These are phyloP conservation scores for Thalassiosira allenii DNA, from an alignment of 352 stramenopile genomes.

Conservation along the genomic window DNA sequence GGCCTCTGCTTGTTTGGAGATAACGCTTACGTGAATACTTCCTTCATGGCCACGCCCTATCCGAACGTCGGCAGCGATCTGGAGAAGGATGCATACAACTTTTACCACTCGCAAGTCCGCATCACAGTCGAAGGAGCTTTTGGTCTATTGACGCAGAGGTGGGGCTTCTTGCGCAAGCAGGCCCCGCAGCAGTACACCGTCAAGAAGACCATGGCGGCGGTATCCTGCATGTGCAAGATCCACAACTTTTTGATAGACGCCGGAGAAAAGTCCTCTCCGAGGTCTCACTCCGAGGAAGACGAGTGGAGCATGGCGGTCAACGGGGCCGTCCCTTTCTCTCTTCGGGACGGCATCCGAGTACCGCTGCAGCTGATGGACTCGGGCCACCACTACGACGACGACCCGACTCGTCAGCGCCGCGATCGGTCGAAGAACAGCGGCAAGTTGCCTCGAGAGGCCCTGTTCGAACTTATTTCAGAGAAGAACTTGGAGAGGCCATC, in stretches of 20 bases:
- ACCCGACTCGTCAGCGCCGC: too few species aligned
- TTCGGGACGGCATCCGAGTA: neutral
- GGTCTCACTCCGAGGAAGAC: neutral
- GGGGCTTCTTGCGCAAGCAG: conserved; percentile 45
- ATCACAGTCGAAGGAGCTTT: conserved; percentile 66
- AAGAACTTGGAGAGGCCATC: too few species aligned
- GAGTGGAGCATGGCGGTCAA: neutral
- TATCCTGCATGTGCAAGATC: conserved; percentile 14
- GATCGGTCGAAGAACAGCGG: too few species aligned
- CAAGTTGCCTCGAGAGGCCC: too few species aligned
- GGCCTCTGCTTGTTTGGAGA: conserved; percentile 46
- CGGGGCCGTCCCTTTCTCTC: neutral
- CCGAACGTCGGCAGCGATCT: neutral
- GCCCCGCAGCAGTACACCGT: conserved; percentile 17
- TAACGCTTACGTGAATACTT: conserved; percentile 51
- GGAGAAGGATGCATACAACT: conserved; percentile 47
- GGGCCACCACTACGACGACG: conserved; percentile 24
- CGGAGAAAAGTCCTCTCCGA: neutral
- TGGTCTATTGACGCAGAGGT: conserved; percentile 48
- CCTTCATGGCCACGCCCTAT: conserved; percentile 38
- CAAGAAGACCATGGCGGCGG: conserved; percentile 12
- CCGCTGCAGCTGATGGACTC: conserved; percentile 14
- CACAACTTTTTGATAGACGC: conserved; percentile 43
- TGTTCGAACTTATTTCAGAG: too few species aligned
- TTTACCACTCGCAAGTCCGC: conserved; percentile 50